These are phyloP conservation scores for Tremella mesenterica DNA, from an alignment of 768 basidiomycete genomes.

Conservation along the genomic window DNA sequence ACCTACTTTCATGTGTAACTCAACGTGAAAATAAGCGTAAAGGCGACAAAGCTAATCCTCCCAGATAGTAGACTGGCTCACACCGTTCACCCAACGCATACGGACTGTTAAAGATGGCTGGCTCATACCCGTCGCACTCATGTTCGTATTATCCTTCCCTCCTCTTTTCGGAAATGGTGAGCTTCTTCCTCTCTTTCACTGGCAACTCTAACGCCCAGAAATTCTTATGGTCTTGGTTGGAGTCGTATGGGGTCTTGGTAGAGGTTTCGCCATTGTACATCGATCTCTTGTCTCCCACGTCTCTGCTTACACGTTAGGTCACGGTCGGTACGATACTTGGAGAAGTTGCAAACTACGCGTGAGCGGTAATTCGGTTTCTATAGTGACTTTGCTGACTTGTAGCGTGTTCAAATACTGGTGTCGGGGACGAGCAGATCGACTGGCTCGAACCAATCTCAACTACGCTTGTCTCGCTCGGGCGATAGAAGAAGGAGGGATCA, in stretches of 20 bases:
- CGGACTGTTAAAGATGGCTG: constrained; percentile 37
- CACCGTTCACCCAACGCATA: constrained; percentile 57
- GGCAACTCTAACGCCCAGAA: constrained; percentile 17
- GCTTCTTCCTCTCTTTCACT: constrained; percentile 1
- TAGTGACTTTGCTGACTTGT: constrained; percentile 9
- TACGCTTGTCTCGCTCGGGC: constrained; percentile 53
- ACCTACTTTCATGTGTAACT: not conserved
- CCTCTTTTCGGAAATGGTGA: constrained; percentile 79
- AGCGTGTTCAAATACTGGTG: constrained; percentile 74
- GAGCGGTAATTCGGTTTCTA: constrained; percentile 36
- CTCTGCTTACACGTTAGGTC: not conserved
- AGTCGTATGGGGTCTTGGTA: constrained; percentile 79
- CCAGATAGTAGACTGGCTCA: constrained; percentile 52
- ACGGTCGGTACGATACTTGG: constrained; percentile 60
- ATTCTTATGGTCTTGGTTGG: constrained; percentile 78
- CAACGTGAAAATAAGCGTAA: not conserved
- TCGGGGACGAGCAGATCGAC: constrained; percentile 62
- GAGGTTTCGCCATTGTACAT: constrained; percentile 72
- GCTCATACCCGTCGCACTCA: constrained; percentile 52
- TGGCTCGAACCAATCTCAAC: constrained; percentile 51
- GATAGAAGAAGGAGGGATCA: constrained; percentile 81
- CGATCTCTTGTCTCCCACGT: constrained; percentile 49
- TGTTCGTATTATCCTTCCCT: constrained; percentile 77
- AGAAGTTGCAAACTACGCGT: constrained; percentile 83
- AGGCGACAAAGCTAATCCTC: not conserved